These are phyloP conservation scores for Aspergillus steynii DNA, from an alignment of 495 filamentous ascomycete species.

Conservation along the genomic window DNA sequence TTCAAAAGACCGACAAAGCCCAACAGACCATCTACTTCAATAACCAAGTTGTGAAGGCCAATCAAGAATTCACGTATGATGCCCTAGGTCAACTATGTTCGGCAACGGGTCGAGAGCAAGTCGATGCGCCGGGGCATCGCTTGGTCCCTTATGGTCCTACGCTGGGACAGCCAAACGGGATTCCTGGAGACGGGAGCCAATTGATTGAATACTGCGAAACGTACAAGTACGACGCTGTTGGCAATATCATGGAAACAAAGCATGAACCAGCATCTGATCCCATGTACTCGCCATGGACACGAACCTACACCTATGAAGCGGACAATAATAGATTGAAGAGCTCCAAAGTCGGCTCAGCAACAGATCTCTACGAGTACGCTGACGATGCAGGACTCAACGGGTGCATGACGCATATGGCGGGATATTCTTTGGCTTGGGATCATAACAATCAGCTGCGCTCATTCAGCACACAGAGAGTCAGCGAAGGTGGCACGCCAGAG, in stretches of 20 bases:
- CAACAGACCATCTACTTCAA: constrained; percentile 30
- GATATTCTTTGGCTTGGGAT: constrained; percentile 25
- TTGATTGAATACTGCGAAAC: constrained; percentile 5
- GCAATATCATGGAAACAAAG: constrained; percentile 1
- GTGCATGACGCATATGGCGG: constrained; percentile 24
- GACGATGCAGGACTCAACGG: constrained; percentile 13
- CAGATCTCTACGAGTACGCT: constrained; percentile 21
- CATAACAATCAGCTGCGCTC: constrained; percentile 18
- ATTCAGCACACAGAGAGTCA: constrained; percentile 11
- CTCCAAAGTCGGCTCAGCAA: constrained; percentile 4
- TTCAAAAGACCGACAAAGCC: constrained; percentile 21
- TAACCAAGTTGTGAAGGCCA: constrained; percentile 20
- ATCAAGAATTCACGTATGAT: constrained; percentile 34
- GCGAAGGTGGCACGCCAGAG: constrained; percentile 13
- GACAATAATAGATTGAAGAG: constrained; percentile 17
- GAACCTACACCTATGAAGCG: constrained; percentile 4
- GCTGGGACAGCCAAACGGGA: constrained; percentile 1
- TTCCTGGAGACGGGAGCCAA: constrained; percentile 10
- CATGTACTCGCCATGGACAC: constrained; percentile 2
- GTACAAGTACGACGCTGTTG: not conserved
- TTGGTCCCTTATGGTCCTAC: constrained; percentile 1
- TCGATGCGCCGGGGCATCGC: not conserved
- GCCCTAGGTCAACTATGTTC: constrained; percentile 27
- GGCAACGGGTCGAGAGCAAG: constrained; percentile 34
- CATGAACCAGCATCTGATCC: constrained; percentile 1